Base-by-base conservation (phyloP, 345 rosid species). In the Salix dunnii region DNA sequence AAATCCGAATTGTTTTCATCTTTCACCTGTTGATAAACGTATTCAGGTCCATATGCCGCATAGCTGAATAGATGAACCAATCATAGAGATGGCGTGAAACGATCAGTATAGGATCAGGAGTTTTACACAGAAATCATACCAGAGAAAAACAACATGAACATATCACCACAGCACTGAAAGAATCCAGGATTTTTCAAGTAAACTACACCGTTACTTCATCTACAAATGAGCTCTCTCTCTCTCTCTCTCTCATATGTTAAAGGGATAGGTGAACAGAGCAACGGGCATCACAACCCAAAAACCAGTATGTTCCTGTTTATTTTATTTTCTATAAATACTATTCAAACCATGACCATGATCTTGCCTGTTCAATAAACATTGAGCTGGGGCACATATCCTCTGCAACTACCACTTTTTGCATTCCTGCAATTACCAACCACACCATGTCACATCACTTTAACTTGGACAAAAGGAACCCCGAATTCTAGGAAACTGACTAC, bases 361-460 rank as follows among this genome's bases (percentile, higher is more conserved):
- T 87, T 88, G 96, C 91, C 86, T 86, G 87, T 84, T 79, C 76
- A 88, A 84, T 78, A 84, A 87, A 87, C 82, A 91, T 76, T 89
- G 90, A 85, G 84, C 86, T 80, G 79, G 82, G 84, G 83, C 84
- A 91, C 67, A 85, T 76, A 85, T 87, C 89, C 84, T 83, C 90
- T 67, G 87, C 85, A 84, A 88, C 87, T 88, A 86, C 79, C 83
- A 85, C 43, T 74, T 84, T 87, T 85, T 82, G 79, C 80, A 79
- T 75, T 87, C 91, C 96, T 88, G 96, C 91, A 90, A 90, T 88
- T 90, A 86, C 87, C 92, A 89, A 87, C 86, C 91, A 84, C 90
- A 87, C 84, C 80, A 85, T 79, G 84, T 89, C 92, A 90, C 81
- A 85, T 79, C 85, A 74, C 82, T 81, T 76, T 73, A 77, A 76